Base-by-base conservation (phyloP, 352 stramenopile species). In the Pythium monospermum region DNA sequence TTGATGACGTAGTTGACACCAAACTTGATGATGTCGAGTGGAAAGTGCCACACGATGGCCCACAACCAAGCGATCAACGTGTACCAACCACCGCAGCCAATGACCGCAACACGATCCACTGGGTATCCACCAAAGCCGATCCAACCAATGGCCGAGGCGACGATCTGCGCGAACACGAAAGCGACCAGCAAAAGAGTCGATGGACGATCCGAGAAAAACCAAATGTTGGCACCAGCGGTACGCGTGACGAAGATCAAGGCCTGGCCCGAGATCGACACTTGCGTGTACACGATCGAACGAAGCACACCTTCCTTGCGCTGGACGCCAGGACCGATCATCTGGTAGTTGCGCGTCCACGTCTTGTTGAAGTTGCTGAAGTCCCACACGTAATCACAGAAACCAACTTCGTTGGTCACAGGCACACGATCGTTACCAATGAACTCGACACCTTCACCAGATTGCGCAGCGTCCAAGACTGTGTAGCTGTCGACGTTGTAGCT, bases 1-100 rank as follows among this genome's bases (percentile, higher is more conserved):
- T 66, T 70, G 49, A 87, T 46, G 13, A 84, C 26, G 61, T 85
- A 85, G 61, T 87, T 87, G 36, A 85, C 66, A 23, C 38, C 38
- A 52, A 85, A 87, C 68, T 87, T 85, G 63, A 85, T 81, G 59
- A 84, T 18, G 65, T 87, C 73, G 42, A 87, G 69, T n/a, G 76
- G 73, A 49, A 87, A 68, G 43, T 87, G 76, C 76, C 76, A 87
- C 37, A 87, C 37, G 39, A 87, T 78, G 1, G 67, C 60, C 76
- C 76, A 87, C 28, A 85, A 39, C 76, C 76, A 87, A 6, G 69
- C 76, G 27, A 87, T 71, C 38, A 85, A 38, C 28, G 68, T 83
- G 67, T 87, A 87, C 23, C 62, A 66, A 37, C 73, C 71, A 19
- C 76, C 72, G 43, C 71, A 83, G 21, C 76, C 76, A 49, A 85